phyloP scores from a whole-genome alignment of 768 basidiomycete species.

The Lactarius pseudohatsudake region DNA sequence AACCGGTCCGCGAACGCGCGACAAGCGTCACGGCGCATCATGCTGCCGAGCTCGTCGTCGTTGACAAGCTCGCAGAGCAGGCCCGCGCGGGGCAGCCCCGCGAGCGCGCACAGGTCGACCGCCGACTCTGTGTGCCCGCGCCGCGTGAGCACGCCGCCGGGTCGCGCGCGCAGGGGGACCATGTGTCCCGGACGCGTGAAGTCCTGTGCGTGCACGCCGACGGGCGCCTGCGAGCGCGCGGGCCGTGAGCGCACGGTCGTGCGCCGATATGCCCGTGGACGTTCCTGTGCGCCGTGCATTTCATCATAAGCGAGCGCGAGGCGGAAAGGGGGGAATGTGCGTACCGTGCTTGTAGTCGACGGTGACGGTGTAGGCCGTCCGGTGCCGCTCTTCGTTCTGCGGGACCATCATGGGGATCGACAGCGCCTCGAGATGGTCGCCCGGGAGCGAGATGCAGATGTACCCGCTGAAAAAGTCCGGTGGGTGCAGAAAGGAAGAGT shows the following conservation, averaged over 20 bases:
- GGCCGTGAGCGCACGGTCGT: constrained; percentile 88
- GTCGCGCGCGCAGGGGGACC: constrained; percentile 86
- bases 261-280: constrained; percentile 94
- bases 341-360: constrained; percentile 89
- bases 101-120: constrained; percentile 81
- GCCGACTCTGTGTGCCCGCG: constrained; percentile 93
- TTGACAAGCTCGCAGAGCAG: constrained; percentile 95
- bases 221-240: constrained; percentile 75
- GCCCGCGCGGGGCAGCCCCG: constrained; percentile 67
- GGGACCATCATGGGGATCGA: constrained; percentile 94
- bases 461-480: constrained; percentile 65
- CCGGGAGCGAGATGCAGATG: constrained; percentile 85
- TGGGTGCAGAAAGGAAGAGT: background rate
- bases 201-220: constrained; percentile 51
- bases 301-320: too few species aligned
- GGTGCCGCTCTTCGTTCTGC: constrained; percentile 83
- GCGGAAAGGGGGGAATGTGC: constrained; percentile 28
- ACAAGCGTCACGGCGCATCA: constrained; percentile 96
- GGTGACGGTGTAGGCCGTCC: constrained; percentile 94
- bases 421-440: constrained; percentile 71
- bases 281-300: constrained; percentile 53
- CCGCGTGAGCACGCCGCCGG: constrained; percentile 82
- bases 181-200: constrained; percentile 94
- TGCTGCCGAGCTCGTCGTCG: constrained; percentile 81
- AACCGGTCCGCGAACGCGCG: constrained; percentile 85